phyloP scores from a whole-genome alignment of 1,284 basidiomycete species.

The Heterobasidion annosum region DNA sequence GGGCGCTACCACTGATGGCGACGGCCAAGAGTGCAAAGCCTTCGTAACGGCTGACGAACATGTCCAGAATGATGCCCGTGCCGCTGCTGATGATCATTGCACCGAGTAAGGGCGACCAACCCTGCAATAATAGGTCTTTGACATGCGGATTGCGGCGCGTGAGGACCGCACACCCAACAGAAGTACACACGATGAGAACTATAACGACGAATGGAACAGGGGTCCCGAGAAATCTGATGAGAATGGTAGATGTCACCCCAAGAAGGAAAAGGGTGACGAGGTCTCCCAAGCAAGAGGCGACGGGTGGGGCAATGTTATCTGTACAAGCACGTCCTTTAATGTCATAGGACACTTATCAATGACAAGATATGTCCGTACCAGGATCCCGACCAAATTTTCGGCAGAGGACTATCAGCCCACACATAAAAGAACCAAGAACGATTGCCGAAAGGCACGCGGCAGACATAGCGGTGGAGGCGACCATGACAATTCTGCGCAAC shows the following conservation, averaged over 20 bases:
- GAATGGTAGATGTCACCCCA: slow-evolving; percentile 51
- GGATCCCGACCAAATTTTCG: slow-evolving; percentile 75
- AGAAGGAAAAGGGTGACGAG: slow-evolving; percentile 82
- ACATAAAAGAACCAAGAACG: slow-evolving; percentile 91
- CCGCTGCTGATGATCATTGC: slow-evolving; percentile 92
- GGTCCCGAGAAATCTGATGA: slow-evolving; percentile 61
- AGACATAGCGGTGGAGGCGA: slow-evolving; percentile 85
- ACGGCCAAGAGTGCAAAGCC: slow-evolving; percentile 87
- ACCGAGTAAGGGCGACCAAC: slow-evolving; percentile 85
- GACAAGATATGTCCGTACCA: slow-evolving; percentile 34
- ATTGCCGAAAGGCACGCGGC: slow-evolving; percentile 77
- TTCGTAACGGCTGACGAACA: slow-evolving; percentile 79
- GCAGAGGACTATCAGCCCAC: slow-evolving; percentile 74
- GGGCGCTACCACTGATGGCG: slow-evolving; percentile 70
- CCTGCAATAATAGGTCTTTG: slow-evolving; percentile 65
- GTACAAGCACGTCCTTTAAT: background rate
- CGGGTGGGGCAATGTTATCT: slow-evolving; percentile 94
- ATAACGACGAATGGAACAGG: slow-evolving; percentile 57
- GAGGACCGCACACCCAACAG: slow-evolving; percentile 42
- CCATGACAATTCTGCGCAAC: slow-evolving; percentile 60
- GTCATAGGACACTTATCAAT: background rate
- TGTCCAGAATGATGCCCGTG: slow-evolving; percentile 87
- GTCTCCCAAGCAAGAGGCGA: slow-evolving; percentile 91
- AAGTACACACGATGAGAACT: slow-evolving; percentile 47
- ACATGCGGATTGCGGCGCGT: slow-evolving; percentile 63